A percentile compares a stretch with the other conserved stretches of the same genome.
Evolutionary conservation across 108 stramenopile species (phyloP).

Genomic region (Chaetoceros tenuissimus): DNA sequence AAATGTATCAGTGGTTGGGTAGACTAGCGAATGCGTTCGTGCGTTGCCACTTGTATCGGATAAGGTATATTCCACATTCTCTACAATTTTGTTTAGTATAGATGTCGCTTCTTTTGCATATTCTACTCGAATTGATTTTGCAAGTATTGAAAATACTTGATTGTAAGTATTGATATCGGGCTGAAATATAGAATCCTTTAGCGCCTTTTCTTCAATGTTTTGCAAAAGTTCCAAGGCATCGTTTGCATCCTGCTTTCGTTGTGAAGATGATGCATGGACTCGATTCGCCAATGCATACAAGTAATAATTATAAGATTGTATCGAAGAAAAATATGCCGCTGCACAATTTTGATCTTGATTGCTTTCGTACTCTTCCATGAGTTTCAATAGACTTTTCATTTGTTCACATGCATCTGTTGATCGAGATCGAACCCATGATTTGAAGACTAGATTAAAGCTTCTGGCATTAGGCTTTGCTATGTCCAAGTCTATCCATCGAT

Average conservation of each 20-base stretch:
- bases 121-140: neutral
- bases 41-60: neutral
- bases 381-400: too few species aligned
- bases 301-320: neutral
- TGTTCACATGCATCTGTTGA: too few species aligned
- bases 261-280: neutral
- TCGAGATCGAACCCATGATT: too few species aligned
- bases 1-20: constrained; percentile 11
- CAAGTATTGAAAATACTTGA: neutral
- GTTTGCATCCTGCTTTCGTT: neutral
- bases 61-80: neutral
- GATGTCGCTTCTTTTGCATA: neutral
- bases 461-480: too few species aligned
- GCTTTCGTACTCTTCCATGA: too few species aligned
- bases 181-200: neutral
- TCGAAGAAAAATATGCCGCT: too few species aligned
- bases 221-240: neutral
- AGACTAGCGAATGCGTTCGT: too few species aligned
- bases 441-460: too few species aligned
- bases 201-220: neutral
- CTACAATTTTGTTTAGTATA: neutral
- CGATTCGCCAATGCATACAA: neutral
- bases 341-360: too few species aligned
- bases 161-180: neutral
- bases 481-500: too few species aligned